Base-by-base conservation (phyloP, 352 stramenopile species). In the Elongisporangium prolatum region DNA sequence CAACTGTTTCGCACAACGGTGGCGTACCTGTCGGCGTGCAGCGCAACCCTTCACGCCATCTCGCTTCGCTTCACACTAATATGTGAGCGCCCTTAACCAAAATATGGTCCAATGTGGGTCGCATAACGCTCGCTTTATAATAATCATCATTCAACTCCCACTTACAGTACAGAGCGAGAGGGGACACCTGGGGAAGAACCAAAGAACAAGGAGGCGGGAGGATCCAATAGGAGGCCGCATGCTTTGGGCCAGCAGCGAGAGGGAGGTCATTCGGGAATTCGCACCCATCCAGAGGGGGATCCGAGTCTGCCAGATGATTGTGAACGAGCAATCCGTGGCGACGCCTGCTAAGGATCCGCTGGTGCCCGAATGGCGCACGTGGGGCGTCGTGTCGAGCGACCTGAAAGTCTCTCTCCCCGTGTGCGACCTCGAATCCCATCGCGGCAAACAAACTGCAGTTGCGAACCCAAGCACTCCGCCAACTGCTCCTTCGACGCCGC, bases 401-500 rank as follows among this genome's bases (percentile, higher is more conserved):
- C 34, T 44, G 10, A 44, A 44, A 44, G 34, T 44, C 34, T 44
- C 34, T 44, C 34, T 44, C 10, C 34, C 34, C 9, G 10, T 17
- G 34, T 44, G 34, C 34, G 7, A 44, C 0, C 34, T 44, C 34
- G 34, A 44, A 44, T 17, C 34, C 34, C 34, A 17, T 44, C 34
- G 34, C 0, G 34, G 34, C 1, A 44, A 44, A 13, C 34, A 44
- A 38, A 9, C 8, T 44, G 34, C 11, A 13, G 28, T 38, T 44
- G 34, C 11, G 34, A 44, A 4, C 4, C 34, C 34, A 16, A 44
- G 34, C 34, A 44, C 34, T 13, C 34, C 34, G 34, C 34, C 34
- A 44, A 44, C 34, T 44, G 34, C 34, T 44, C 34, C 34, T 1
- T 44, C 53, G 65, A 69, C 54, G 61, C 56, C 56, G 54, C 67